These are phyloP conservation scores for Artemisia annua DNA, from an alignment of 129 eudicot genomes.

Conservation along the genomic window DNA sequence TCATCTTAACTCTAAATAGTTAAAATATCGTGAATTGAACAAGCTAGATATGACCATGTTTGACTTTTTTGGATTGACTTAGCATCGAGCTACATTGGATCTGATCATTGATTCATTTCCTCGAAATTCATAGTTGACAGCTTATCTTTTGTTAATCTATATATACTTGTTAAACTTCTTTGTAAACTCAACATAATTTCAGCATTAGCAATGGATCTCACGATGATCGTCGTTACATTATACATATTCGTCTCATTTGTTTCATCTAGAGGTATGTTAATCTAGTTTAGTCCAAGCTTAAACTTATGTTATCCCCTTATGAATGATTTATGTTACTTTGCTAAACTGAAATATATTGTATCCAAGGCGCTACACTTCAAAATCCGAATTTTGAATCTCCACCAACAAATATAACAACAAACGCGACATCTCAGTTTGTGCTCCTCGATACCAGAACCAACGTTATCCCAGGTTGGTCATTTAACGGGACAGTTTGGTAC, in stretches of 20 bases:
- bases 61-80: too few relatives aligned
- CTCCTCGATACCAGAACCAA: conserved; percentile 33
- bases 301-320: too few relatives aligned
- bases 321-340: too few relatives aligned
- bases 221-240: conserved; percentile 2
- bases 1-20: too few relatives aligned
- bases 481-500: conserved; percentile 40
- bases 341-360: too few relatives aligned
- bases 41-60: too few relatives aligned
- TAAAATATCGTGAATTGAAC: too few relatives aligned
- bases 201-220: conserved; percentile 6
- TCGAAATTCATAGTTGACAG: too few relatives aligned
- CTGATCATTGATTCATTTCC: too few relatives aligned
- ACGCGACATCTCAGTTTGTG: conserved; percentile 28
- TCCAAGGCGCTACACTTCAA: conserved; percentile 3
- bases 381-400: conserved; percentile 35
- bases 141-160: too few relatives aligned
- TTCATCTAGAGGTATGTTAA: conserved; percentile 20
- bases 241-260: not conserved
- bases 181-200: not conserved
- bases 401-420: conserved; percentile 34
- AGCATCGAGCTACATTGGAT: too few relatives aligned
- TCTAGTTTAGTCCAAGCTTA: too few relatives aligned
- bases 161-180: not conserved
- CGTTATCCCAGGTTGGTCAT: conserved; percentile 43